A percentile compares a stretch with the other conserved stretches of the same genome.
Evolutionary conservation across 495 filamentous ascomycete genomes (phyloP).

Genomic region (Amniculicola lignicola): DNA sequence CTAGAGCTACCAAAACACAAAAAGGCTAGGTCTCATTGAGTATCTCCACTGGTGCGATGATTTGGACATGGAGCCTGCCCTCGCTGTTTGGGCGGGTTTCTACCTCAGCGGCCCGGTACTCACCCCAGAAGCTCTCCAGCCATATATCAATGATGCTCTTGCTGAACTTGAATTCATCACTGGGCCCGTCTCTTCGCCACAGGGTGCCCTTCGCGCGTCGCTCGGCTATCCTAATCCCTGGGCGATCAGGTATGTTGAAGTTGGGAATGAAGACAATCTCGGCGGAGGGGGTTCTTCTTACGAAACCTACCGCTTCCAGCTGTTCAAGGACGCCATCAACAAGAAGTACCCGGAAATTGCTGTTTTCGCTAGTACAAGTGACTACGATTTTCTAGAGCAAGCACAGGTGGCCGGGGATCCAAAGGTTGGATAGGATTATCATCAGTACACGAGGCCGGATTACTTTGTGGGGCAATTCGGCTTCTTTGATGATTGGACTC

Average conservation of each 20-base stretch:
- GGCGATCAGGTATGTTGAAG: slow-evolving; percentile 57
- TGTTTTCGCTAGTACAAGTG: slow-evolving; percentile 49
- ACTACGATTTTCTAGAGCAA: slow-evolving; percentile 21
- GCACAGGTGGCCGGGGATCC: slow-evolving; percentile 33
- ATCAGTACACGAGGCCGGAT: slow-evolving; percentile 33
- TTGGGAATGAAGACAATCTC: slow-evolving; percentile 64
- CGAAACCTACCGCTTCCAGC: slow-evolving; percentile 53
- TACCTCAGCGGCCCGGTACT: slow-evolving; percentile 38
- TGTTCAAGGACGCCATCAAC: slow-evolving; percentile 56
- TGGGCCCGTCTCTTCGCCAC: slow-evolving; percentile 53
- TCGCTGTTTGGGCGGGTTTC: slow-evolving; percentile 39
- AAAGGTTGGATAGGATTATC: too few species aligned
- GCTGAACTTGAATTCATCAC: slow-evolving; percentile 66
- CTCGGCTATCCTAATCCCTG: slow-evolving; percentile 59
- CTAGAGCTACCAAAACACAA: slow-evolving; percentile 42
- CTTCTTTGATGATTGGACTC: slow-evolving; percentile 24
- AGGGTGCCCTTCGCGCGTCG: slow-evolving; percentile 55
- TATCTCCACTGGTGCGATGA: slow-evolving; percentile 41
- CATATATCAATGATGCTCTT: slow-evolving; percentile 58
- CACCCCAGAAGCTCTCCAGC: slow-evolving; percentile 41
- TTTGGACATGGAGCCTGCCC: slow-evolving; percentile 37
- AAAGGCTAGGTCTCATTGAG: slow-evolving; percentile 41
- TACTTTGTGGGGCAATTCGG: slow-evolving; percentile 28
- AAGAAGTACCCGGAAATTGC: slow-evolving; percentile 59
- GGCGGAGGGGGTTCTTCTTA: slow-evolving; percentile 54